Base-by-base conservation (phyloP, 106 monocot genomes). In the Acorus gramineus region DNA sequence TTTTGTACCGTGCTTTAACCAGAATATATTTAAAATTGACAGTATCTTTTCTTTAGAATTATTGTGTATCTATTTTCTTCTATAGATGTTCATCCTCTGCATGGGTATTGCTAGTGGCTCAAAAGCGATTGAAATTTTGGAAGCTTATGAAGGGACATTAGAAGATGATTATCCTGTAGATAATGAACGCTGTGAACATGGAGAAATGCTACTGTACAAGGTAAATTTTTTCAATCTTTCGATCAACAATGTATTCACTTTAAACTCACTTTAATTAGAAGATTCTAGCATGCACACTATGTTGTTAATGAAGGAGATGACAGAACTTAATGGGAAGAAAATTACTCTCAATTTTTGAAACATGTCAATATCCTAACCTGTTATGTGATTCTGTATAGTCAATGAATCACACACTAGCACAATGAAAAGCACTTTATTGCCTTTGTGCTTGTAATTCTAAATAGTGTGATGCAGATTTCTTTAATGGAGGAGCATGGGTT, bases 171-270 rank as follows among this genome's bases (percentile, higher is more conserved):
- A 85, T 75, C 96, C 96, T 72, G 83, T 90, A 46, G 87, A 91
- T 2, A 96, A 81, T 71, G 96, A 96, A 69, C 82, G 83, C 13
- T 87, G 85, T 77, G 96, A 96, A 70, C 96, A 96, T 75, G 78
- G 91, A 57, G 96, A 96, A 75, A 96, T 96, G 96, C 90, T 96
- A 47, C 66, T 96, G 59, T 96, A 96, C 55, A 96, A 90, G 87
- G 96, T 96, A 68, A 75, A 45, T 65, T 9, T 57, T 11, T 28
- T 28, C 28, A 28, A 28, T 28, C 28, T 28, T 28, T 28, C 28
- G 28, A 28, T 28, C 28, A 28, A 28, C 28, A 28, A 28, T 28
- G 28, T 28, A 28, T 28, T 28, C 28, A 28, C 28, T 28, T 28
- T 28, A 28, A 28, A 28, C 28, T 28, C 28, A 28, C 28, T 28